phyloP scores from a whole-genome alignment of 1,139 yeast species.

The Suhomyces atakaporum region DNA sequence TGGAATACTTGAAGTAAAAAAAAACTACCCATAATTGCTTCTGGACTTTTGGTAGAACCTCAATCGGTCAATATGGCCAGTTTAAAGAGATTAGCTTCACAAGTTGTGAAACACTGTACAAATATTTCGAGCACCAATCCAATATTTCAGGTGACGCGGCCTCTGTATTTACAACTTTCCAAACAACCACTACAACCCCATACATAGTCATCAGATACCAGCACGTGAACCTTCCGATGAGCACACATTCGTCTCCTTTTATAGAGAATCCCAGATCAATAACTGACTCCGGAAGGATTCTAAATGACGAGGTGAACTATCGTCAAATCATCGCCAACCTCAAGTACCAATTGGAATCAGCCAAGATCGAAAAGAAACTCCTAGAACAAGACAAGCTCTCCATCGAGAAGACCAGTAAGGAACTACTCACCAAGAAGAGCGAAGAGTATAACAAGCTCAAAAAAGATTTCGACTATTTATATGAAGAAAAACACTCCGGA shows the following conservation, averaged over 20 bases:
- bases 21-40: no score
- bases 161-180: no score
- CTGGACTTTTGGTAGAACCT: no score
- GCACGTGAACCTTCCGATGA: no score
- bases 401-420: conserved; percentile 31
- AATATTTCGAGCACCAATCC: no score
- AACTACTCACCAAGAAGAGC: conserved; percentile 32
- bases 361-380: conserved; percentile 36
- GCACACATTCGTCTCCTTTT: conserved; percentile 45
- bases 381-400: conserved; percentile 36
- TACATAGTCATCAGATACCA: no score
- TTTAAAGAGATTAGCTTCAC: no score
- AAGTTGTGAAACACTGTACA: no score
- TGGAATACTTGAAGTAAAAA: no score
- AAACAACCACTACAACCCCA: no score
- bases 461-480: conserved; percentile 57
- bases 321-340: conserved; percentile 24
- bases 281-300: conserved; percentile 4
- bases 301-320: conserved; percentile 14
- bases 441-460: conserved; percentile 42
- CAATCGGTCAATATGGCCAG: no score
- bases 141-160: no score
- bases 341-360: conserved; percentile 32
- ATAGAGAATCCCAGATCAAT: conserved; percentile 37
- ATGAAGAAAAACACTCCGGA: conserved; percentile 55